phyloP scores from a whole-genome alignment of 768 basidiomycete genomes.

The Auricularia cornea region DNA sequence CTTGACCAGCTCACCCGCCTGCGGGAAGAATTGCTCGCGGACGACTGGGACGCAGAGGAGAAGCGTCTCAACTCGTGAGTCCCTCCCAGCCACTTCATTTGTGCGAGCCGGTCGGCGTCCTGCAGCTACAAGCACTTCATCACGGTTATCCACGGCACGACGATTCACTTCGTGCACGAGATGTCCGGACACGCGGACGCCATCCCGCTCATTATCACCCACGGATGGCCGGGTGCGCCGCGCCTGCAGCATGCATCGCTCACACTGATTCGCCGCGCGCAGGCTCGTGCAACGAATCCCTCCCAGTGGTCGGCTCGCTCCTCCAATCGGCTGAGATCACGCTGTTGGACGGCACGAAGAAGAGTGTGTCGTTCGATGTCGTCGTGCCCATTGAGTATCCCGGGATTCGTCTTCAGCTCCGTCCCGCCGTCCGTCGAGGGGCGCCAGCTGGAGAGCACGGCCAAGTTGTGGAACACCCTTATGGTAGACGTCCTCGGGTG shows the following conservation, averaged over 20 bases:
- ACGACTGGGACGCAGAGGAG: too few species aligned
- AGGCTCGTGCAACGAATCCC: constrained; percentile 2
- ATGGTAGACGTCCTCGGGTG: constrained; percentile 21
- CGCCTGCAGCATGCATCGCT: too few species aligned
- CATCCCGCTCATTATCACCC: constrained; percentile 5
- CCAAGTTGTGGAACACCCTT: constrained; percentile 18
- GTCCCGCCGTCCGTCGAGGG: constrained; percentile 11
- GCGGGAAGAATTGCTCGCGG: too few species aligned
- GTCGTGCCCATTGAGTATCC: constrained; percentile 9
- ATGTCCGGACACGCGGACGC: not conserved
- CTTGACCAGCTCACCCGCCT: too few species aligned
- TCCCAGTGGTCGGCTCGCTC: not conserved
- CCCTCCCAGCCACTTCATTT: too few species aligned
- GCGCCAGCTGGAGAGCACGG: constrained; percentile 11
- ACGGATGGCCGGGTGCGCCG: constrained; percentile 8
- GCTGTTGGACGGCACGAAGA: not conserved
- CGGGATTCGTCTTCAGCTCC: constrained; percentile 16
- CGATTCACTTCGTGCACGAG: constrained; percentile 7
- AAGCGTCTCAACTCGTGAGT: too few species aligned
- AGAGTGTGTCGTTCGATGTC: constrained; percentile 5
- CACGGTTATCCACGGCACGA: too few species aligned
- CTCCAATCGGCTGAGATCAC: not conserved
- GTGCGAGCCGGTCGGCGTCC: too few species aligned
- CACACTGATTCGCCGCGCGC: too few species aligned
- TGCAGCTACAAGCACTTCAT: too few species aligned